Evolutionary conservation across 805 yeast genomes (phyloP), one percentile per base, ranked within the genome.

Genomic region (Pichia manshurica): DNA sequence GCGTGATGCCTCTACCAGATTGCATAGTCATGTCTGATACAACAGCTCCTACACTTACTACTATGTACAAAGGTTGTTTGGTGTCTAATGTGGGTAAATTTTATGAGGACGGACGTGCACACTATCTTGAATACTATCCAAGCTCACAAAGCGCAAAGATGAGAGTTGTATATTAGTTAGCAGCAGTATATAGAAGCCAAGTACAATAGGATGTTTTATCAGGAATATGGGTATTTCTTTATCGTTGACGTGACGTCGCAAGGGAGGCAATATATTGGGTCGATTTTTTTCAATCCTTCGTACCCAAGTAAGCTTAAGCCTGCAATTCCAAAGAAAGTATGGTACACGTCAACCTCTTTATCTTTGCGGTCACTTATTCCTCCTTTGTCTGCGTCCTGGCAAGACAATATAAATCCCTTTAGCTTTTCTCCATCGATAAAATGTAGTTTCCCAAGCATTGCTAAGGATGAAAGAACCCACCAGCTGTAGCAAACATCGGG

Each of bases 401-500:
- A 81, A 2, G 63, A 59, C 35, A 91, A 65, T 4, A 93, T 89
- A 59, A 89, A 93, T 2, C 66, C 63, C 45, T 75, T 73, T 48
- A 93, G 68, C 55, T 75, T 79, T 4, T 67, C 73, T 25, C 70
- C 72, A 59, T 87, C 83, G n/a, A 93, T 84, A 89, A 96, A 89
- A 53, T 85, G 77, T 17, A 81, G 63, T 52, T 77, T 80, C 0
- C 69, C 77, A 19, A 91, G 70, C 33, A 87, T 81, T 0, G 84
- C 75, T 48, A 90, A 66, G 2, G 88, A 75, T 2, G 95, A 83
- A 20, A 89, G 63, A 9, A 89, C 95, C 99, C 99, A 93, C 96
- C 97, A 93, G 56, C 93, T 82, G 63, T 93, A 93, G 62, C 99
- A 93, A n/a, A 87, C 96, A 65, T 93, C 99, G 0, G 98, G 96